Conservation (phyloP, 129 eudicot species). For the Mikania micrantha region DNA sequence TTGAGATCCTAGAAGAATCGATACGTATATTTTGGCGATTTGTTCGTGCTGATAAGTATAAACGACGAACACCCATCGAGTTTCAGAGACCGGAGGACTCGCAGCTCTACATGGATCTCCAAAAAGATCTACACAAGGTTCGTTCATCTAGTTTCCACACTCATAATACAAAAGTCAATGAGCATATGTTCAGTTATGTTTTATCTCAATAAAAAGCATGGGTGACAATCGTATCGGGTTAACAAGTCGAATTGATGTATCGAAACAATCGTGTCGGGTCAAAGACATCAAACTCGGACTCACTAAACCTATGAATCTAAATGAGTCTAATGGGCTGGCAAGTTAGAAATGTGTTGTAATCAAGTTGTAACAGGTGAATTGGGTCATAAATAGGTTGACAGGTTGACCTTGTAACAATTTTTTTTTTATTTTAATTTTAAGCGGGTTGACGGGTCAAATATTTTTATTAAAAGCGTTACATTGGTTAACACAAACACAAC, state of each 20-base stretch:
- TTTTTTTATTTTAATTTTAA: too few relatives aligned
- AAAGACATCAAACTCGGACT: too few relatives aligned
- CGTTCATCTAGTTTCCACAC: neutral
- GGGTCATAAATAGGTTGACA: neutral
- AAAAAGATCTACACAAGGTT: constrained; percentile 67
- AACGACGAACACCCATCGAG: constrained; percentile 34
- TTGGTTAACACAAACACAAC: neutral
- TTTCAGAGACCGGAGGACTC: constrained; percentile 56
- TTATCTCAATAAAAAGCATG: too few relatives aligned
- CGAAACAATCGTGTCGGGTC: too few relatives aligned
- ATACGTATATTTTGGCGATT: constrained; percentile 82
- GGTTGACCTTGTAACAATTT: neutral
- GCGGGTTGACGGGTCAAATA: neutral
- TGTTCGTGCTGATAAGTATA: constrained; percentile 63
- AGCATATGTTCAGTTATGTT: too few relatives aligned
- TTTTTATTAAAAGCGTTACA: neutral
- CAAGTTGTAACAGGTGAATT: neutral
- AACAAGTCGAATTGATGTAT: too few relatives aligned
- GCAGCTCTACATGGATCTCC: constrained; percentile 46
- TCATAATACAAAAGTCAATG: too few relatives aligned
- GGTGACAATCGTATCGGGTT: too few relatives aligned
- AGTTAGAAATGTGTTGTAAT: neutral
- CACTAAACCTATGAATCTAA: too few relatives aligned
- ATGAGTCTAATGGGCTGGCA: too few relatives aligned
- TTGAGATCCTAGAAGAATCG: constrained; percentile 84